Conservation (phyloP, 306 rosid species). For the Quercus suber region DNA sequence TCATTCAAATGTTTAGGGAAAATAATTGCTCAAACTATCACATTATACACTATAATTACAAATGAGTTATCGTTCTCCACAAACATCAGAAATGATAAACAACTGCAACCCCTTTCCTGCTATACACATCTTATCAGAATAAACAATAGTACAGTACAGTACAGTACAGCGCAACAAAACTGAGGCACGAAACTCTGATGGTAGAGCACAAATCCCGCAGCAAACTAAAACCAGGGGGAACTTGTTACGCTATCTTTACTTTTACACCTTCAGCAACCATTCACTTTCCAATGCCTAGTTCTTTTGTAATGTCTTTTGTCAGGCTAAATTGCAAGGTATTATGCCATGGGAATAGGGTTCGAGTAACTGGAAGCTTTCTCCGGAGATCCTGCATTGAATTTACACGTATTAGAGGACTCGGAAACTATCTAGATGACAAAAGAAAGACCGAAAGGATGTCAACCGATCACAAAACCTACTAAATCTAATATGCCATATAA, state of each 20-base stretch:
- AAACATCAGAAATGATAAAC: conserved; percentile 15
- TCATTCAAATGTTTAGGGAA: background rate
- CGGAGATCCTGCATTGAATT: conserved; percentile 79
- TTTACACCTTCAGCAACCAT: conserved; percentile 4
- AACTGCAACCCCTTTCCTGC: conserved; percentile 32
- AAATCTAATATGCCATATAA: background rate
- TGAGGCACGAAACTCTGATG: conserved; percentile 29
- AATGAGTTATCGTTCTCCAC: conserved; percentile 13
- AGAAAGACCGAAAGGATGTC: background rate
- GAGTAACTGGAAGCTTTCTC: conserved; percentile 97
- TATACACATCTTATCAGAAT: conserved; percentile 39
- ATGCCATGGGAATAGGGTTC: conserved; percentile 97
- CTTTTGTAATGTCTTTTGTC: conserved; percentile 85
- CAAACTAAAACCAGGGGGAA: conserved; percentile 27
- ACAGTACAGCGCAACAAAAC: conserved; percentile 41
- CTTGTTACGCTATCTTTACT: conserved; percentile 11
- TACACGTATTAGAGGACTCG: background rate
- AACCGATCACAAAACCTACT: background rate
- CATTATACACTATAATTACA: conserved; percentile 5
- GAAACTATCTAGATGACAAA: background rate
- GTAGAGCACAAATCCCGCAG: conserved; percentile 24
- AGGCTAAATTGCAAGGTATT: conserved; percentile 85
- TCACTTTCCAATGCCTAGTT: conserved; percentile 84
- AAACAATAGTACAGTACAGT: conserved; percentile 21
- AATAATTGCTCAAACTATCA: conserved; percentile 3